Evolutionary conservation across 2,329 filamentous ascomycete species (phyloP).

Genomic region (Penicillium brasilianum): DNA sequence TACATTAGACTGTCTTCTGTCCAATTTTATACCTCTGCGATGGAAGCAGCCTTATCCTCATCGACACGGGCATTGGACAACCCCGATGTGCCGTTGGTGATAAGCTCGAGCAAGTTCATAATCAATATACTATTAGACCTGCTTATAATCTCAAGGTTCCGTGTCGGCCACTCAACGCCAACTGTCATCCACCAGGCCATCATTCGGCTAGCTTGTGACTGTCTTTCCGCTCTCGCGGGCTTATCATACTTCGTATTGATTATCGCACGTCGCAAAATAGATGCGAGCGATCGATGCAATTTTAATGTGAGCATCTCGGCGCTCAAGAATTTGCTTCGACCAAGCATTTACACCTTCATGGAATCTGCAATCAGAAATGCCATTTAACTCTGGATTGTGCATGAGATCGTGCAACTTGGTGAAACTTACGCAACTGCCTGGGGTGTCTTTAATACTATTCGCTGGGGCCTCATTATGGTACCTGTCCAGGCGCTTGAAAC

Average conservation of each 20-base stretch:
- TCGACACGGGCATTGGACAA: slow-evolving; percentile 70
- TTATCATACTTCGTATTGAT: slow-evolving; percentile 64
- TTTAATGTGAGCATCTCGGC: slow-evolving; percentile 33
- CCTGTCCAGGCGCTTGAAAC: slow-evolving; percentile 70
- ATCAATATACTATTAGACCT: slow-evolving; percentile 72
- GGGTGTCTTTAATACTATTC: slow-evolving; percentile 75
- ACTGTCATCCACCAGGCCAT: slow-evolving; percentile 68
- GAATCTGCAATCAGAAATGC: slow-evolving; percentile 72
- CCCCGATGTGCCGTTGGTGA: slow-evolving; percentile 70
- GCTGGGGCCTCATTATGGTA: slow-evolving; percentile 77
- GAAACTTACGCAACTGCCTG: slow-evolving; percentile 71
- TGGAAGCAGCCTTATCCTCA: slow-evolving; percentile 66
- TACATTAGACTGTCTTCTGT: slow-evolving; percentile 71
- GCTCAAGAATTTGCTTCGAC: slow-evolving; percentile 59
- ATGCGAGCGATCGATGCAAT: not conserved
- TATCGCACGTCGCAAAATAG: slow-evolving; percentile 33
- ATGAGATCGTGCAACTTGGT: slow-evolving; percentile 68
- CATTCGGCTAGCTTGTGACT: slow-evolving; percentile 66
- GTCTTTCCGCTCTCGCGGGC: slow-evolving; percentile 60
- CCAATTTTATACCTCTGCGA: slow-evolving; percentile 63
- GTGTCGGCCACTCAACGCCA: slow-evolving; percentile 60
- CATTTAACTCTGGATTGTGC: slow-evolving; percentile 73
- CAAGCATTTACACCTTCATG: slow-evolving; percentile 63
- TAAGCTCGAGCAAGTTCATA: slow-evolving; percentile 66
- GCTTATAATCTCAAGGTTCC: slow-evolving; percentile 69